phyloP scores from a whole-genome alignment of 768 basidiomycete genomes.

The Leccinum subtestaceum region DNA sequence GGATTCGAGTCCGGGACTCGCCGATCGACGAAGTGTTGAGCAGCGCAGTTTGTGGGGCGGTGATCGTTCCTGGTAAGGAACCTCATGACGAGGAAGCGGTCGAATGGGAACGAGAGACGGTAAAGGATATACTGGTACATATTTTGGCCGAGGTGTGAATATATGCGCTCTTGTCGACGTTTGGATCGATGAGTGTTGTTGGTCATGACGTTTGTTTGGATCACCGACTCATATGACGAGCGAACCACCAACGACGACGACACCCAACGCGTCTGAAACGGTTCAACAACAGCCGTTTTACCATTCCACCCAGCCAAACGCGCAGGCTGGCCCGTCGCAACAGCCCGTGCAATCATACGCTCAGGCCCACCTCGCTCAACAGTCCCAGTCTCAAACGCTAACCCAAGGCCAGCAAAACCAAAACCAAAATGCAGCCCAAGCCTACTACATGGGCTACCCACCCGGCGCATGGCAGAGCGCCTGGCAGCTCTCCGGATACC shows the following conservation, averaged over 20 bases:
- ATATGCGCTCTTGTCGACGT: not conserved
- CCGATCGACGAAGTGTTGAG: slow-evolving; percentile 69
- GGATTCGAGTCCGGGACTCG: slow-evolving; percentile 65
- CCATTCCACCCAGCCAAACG: slow-evolving; percentile 13
- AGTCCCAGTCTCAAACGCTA: slow-evolving; percentile 17
- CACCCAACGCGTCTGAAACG: slow-evolving; percentile 13
- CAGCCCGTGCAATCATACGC: slow-evolving; percentile 18
- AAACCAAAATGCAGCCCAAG: slow-evolving; percentile 24
- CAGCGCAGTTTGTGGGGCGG: slow-evolving; percentile 59
- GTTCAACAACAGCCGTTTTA: slow-evolving; percentile 7
- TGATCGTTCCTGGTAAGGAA: slow-evolving; percentile 19
- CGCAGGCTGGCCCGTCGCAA: slow-evolving; percentile 19
- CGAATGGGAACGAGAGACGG: slow-evolving; percentile 45
- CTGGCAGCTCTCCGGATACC: slow-evolving; percentile 34
- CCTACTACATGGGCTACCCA: slow-evolving; percentile 36
- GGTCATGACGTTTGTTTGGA: slow-evolving; percentile 4
- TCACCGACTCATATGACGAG: slow-evolving; percentile 33
- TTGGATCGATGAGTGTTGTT: not conserved
- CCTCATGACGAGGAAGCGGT: slow-evolving; percentile 13
- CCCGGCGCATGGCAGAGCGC: slow-evolving; percentile 33
- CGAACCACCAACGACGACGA: slow-evolving; percentile 40
- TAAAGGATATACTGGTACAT: slow-evolving; percentile 65
- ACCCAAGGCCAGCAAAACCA: slow-evolving; percentile 27
- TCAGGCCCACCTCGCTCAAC: slow-evolving; percentile 19
- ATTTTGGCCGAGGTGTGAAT: slow-evolving; percentile 51